Percentiles rank a stretch among this genome's conserved stretches.
phyloP scores from a whole-genome alignment of 2,329 filamentous ascomycete genomes.

The Mariannaea sp. region DNA sequence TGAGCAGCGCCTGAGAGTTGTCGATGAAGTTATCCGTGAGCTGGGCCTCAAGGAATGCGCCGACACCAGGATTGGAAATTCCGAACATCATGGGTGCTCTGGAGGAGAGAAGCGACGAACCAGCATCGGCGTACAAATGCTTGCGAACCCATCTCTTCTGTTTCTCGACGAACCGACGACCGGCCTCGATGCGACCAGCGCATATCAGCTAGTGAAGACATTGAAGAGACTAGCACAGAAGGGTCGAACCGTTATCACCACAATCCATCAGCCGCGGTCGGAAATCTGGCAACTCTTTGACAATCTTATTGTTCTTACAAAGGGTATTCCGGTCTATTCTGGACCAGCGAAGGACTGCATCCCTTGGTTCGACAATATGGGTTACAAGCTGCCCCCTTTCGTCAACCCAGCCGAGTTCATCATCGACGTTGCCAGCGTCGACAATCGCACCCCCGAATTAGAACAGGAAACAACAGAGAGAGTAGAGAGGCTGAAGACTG shows the following conservation, averaged over 20 bases:
- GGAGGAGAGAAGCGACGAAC: conserved; percentile 79
- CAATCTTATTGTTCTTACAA: conserved; percentile 69
- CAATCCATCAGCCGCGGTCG: conserved; percentile 77
- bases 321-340: conserved; percentile 70
- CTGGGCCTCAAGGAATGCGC: conserved; percentile 78
- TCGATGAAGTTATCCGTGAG: conserved; percentile 78
- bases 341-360: conserved; percentile 63
- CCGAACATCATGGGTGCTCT: conserved; percentile 74
- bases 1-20: conserved; percentile 64
- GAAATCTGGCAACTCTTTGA: conserved; percentile 83
- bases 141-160: conserved; percentile 78
- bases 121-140: conserved; percentile 76
- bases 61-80: conserved; percentile 73
- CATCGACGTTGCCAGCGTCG: conserved; percentile 75
- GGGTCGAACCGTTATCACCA: conserved; percentile 73
- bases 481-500: conserved; percentile 63
- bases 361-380: conserved; percentile 65
- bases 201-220: conserved; percentile 73
- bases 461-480: conserved; percentile 64
- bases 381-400: conserved; percentile 68
- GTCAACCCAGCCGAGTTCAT: conserved; percentile 80
- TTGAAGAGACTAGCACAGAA: conserved; percentile 70
- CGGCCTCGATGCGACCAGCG: conserved; percentile 76
- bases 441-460: conserved; percentile 70
- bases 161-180: conserved; percentile 83